Evolutionary conservation across 2,329 filamentous ascomycete species (phyloP).

Genomic region (Arthrobotrys conoides): DNA sequence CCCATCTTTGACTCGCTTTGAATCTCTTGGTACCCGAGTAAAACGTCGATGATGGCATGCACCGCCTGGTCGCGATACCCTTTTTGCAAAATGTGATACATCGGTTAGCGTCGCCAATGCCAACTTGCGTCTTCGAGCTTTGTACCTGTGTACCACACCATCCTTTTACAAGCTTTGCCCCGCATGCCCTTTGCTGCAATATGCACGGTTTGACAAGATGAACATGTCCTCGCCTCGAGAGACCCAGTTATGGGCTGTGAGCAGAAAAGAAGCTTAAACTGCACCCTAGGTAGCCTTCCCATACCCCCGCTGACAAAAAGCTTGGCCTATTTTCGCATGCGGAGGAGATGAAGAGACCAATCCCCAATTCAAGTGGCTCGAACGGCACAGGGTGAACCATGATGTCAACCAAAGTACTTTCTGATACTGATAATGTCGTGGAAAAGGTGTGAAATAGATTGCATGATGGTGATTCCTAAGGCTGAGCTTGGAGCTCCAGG

Average conservation of each 20-base stretch:
- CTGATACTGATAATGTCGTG: constrained; percentile 30
- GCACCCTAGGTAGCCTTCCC: constrained; percentile 31
- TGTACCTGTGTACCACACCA: constrained; percentile 33
- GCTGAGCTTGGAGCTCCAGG: constrained; percentile 39
- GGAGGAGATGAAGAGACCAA: constrained; percentile 47
- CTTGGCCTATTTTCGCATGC: constrained; percentile 55
- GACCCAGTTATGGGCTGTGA: constrained; percentile 37
- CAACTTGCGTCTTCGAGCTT: constrained; percentile 29
- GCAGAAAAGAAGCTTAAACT: constrained; percentile 60
- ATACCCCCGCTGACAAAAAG: constrained; percentile 36
- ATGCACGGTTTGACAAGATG: constrained; percentile 59
- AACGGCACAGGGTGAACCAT: constrained; percentile 32
- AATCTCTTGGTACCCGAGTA: constrained; percentile 55
- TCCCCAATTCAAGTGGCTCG: constrained; percentile 23
- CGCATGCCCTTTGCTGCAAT: constrained; percentile 46
- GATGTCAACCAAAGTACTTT: constrained; percentile 43
- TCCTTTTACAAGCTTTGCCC: constrained; percentile 49
- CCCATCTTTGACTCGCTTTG: constrained; percentile 41
- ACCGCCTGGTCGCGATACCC: constrained; percentile 32
- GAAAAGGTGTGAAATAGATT: constrained; percentile 32
- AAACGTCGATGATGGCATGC: constrained; percentile 27
- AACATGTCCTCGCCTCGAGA: constrained; percentile 52
- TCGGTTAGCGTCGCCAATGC: constrained; percentile 53
- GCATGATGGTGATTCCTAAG: constrained; percentile 57
- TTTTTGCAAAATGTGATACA: constrained; percentile 47